A percentile compares a stretch with the other conserved stretches of the same genome.
These are phyloP conservation scores for Mrakia gelida DNA, from an alignment of 768 basidiomycete genomes.

Conservation along the genomic window DNA sequence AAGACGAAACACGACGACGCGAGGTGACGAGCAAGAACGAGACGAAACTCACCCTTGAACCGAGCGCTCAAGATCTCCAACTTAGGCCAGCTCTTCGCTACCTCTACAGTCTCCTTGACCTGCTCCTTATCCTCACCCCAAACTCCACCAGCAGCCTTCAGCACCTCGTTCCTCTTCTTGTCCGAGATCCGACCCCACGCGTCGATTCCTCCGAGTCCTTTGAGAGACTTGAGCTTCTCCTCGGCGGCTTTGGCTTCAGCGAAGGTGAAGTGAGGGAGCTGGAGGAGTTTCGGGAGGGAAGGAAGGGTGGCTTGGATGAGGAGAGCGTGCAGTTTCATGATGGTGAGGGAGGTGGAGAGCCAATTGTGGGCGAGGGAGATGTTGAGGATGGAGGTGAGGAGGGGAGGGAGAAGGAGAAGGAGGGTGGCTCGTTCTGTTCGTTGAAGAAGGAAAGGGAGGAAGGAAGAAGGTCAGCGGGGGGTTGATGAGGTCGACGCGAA, in stretches of 20 bases:
- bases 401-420: slow-evolving; percentile 64
- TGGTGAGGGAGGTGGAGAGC: slow-evolving; percentile 69
- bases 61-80: slow-evolving; percentile 73
- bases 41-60: slow-evolving; percentile 66
- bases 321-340: slow-evolving; percentile 77
- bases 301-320: slow-evolving; percentile 70
- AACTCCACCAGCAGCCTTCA: slow-evolving; percentile 38
- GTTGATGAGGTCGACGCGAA: neutral
- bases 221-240: slow-evolving; percentile 32
- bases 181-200: slow-evolving; percentile 33
- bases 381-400: slow-evolving; percentile 74
- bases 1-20: neutral
- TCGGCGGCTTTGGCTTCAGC: slow-evolving; percentile 44
- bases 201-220: slow-evolving; percentile 47
- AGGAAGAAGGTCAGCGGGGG: no score
- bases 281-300: slow-evolving; percentile 53
- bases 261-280: slow-evolving; percentile 66
- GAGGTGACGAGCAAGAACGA: neutral
- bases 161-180: slow-evolving; percentile 4
- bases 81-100: slow-evolving; percentile 63
- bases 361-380: slow-evolving; percentile 83
- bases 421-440: slow-evolving; percentile 64
- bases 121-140: slow-evolving; percentile 52
- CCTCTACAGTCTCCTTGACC: slow-evolving; percentile 52
- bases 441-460: slow-evolving; percentile 5